Percentiles rank a stretch among this genome's conserved stretches.
Evolutionary conservation across 257 asterid genomes (phyloP).

Genomic region (Thymus quinquecostatus): DNA sequence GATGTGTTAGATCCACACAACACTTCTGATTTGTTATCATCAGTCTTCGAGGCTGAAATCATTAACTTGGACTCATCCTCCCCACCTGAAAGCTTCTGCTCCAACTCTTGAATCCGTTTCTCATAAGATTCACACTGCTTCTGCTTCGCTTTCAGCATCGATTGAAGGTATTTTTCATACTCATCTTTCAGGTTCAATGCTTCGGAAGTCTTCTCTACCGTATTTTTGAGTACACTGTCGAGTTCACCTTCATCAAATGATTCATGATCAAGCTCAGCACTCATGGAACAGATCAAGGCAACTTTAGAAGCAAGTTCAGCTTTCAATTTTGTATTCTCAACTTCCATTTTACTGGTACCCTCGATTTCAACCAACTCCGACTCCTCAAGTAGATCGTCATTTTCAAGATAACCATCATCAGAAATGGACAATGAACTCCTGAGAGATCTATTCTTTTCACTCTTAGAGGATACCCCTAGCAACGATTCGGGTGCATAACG

Average conservation of each 20-base stretch:
- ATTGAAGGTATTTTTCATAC: constrained; percentile 70
- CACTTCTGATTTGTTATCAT: constrained; percentile 59
- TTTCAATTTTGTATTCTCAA: constrained; percentile 92
- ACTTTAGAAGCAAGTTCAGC: constrained; percentile 98
- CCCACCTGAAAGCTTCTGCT: constrained; percentile 59
- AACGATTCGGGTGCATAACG: constrained; percentile 85
- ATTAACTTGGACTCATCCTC: constrained; percentile 45
- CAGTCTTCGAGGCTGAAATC: constrained; percentile 48
- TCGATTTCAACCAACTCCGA: constrained; percentile 77
- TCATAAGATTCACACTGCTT: constrained; percentile 82
- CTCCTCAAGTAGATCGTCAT: constrained; percentile 54
- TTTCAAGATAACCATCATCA: constrained; percentile 31
- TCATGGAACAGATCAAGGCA: constrained; percentile 72
- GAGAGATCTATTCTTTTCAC: constrained; percentile 53
- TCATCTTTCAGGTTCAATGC: constrained; percentile 85
- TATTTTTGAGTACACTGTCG: constrained; percentile 60
- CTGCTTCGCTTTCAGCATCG: constrained; percentile 71
- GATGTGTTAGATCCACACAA: constrained; percentile 59
- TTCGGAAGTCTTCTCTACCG: constrained; percentile 76
- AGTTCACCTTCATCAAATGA: constrained; percentile 62
- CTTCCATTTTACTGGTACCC: constrained; percentile 85
- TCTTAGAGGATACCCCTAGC: constrained; percentile 55
- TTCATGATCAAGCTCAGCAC: constrained; percentile 64
- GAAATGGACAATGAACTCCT: constrained; percentile 61
- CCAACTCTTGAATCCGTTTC: constrained; percentile 86